Base-by-base conservation (phyloP, 768 basidiomycete genomes). In the Tricholoma saponaceum region DNA sequence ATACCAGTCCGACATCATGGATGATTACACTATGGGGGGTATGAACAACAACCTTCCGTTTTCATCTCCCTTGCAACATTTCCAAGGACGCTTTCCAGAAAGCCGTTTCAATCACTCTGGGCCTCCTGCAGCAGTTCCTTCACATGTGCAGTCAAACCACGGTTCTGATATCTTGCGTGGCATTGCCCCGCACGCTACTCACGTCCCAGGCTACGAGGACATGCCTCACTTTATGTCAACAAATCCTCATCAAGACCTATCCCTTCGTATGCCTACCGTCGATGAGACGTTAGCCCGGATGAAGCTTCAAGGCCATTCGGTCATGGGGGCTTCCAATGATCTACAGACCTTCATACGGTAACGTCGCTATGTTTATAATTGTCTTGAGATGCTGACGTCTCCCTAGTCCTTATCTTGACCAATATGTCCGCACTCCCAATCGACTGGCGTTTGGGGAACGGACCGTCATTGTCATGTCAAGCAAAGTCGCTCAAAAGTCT, bases 381-480 rank as follows among this genome's bases (percentile, higher is more conserved):
- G 25, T 66, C 26, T 57, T 54, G 54, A 60, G 51, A 64, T 61
- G 60, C 66, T 60, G 55, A 60, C 60, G 62, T 52, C 57, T 55
- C 20, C 58, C 49, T 60, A 90, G 89, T 23, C 91, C 91, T 10
- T 91, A 85, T 72, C 76, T 94, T 61, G 90, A 92, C 59, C 88
- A 90, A 64, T 98, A 94, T 69, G 83, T 95, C 52, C 82, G 86
- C 32, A 84, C 94, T 20, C 79, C 84, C 37, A 96, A 96, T 69
- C 83, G 95, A 28, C 81, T 97, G 47, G 90, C 89, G 1, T 89
- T 89, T 64, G 96, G 96, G 52, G 96, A 98, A 70, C 85, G 94
- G 50, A 93, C 94, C 4, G 84, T 98, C 59, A 90, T 98, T 59
- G 90, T 98, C 65, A 95, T 97, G 91, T 95, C 93, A n/a, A 93